Percentiles rank a stretch among this genome's conserved stretches.
Conservation (phyloP, 306 rosid species). For the Chamaecrista fasciculata region DNA sequence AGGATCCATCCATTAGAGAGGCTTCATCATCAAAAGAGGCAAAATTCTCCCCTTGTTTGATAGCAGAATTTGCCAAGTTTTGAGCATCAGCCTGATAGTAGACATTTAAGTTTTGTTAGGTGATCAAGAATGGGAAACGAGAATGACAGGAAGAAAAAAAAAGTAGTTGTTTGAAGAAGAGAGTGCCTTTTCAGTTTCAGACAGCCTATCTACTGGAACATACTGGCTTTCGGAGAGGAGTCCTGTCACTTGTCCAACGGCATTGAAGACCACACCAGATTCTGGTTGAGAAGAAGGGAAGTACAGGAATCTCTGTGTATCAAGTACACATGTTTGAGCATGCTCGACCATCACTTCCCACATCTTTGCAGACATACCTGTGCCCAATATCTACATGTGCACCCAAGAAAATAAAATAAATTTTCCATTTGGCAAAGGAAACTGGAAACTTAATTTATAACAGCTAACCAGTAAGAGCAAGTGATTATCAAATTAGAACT, state of each 20-base stretch:
- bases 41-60: slow-evolving; percentile 50
- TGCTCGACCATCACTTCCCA: slow-evolving; percentile 95
- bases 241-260: slow-evolving; percentile 80
- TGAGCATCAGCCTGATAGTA: slow-evolving; percentile 74
- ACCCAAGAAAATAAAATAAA: slow-evolving; percentile 29
- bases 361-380: slow-evolving; percentile 98
- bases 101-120: slow-evolving; percentile 27
- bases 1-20: slow-evolving; percentile 45
- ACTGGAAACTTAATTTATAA: slow-evolving; percentile 6
- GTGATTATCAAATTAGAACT: slow-evolving; percentile 12
- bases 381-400: slow-evolving; percentile 71
- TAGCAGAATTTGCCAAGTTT: slow-evolving; percentile 56
- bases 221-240: slow-evolving; percentile 62
- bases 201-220: slow-evolving; percentile 65
- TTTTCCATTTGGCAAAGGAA: slow-evolving; percentile 26
- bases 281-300: slow-evolving; percentile 50
- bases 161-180: slow-evolving; percentile 34
- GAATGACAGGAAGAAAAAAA: slow-evolving; percentile 1
- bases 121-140: slow-evolving; percentile 24
- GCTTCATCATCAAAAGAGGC: slow-evolving; percentile 58
- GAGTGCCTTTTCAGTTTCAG: slow-evolving; percentile 80
- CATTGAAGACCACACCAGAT: slow-evolving; percentile 73
- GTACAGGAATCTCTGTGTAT: slow-evolving; percentile 45
- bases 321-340: slow-evolving; percentile 81
- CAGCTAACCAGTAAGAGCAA: slow-evolving; percentile 1